A percentile compares a stretch with the other conserved stretches of the same genome.
These are phyloP conservation scores for Aspergillus nanangensis DNA, from an alignment of 495 filamentous ascomycete genomes.

Conservation along the genomic window DNA sequence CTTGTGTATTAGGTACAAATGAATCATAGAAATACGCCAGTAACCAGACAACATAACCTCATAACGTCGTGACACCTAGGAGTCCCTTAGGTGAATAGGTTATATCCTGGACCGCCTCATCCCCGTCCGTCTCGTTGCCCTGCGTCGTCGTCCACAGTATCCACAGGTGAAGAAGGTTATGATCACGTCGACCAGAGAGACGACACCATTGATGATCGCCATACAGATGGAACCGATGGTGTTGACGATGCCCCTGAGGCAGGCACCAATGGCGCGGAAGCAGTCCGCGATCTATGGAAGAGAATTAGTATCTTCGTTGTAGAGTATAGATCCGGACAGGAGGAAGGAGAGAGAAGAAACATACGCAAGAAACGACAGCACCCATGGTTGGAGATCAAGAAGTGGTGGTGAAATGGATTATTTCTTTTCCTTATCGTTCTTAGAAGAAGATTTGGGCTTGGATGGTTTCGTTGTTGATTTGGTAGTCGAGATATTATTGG, in stretches of 20 bases:
- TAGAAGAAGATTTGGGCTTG: not conserved
- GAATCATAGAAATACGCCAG: too few species aligned
- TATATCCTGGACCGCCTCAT: slow-evolving; percentile 21
- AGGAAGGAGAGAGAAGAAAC: slow-evolving; percentile 28
- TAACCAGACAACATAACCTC: too few species aligned
- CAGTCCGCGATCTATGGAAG: slow-evolving; percentile 63
- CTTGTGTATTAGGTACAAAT: too few species aligned
- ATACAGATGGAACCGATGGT: slow-evolving; percentile 70
- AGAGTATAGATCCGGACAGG: not conserved
- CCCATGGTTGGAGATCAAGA: slow-evolving; percentile 84
- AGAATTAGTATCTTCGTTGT: slow-evolving; percentile 13
- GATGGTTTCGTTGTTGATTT: not conserved
- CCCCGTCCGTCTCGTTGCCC: slow-evolving; percentile 13
- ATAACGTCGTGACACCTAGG: not conserved
- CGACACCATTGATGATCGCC: slow-evolving; percentile 78
- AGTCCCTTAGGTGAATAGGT: not conserved
- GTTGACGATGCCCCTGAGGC: slow-evolving; percentile 80
- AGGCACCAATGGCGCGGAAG: slow-evolving; percentile 78
- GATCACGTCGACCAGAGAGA: slow-evolving; percentile 75
- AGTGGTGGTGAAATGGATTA: not conserved
- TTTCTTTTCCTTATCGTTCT: slow-evolving; percentile 10
- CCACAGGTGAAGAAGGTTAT: slow-evolving; percentile 86
- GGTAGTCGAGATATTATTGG: not conserved
- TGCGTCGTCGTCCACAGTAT: slow-evolving; percentile 41
- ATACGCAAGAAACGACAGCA: slow-evolving; percentile 92